Percentiles rank a stretch among this genome's conserved stretches.
Conservation (phyloP, 495 filamentous ascomycete species). For the Thermothielavioides terrestris region DNA sequence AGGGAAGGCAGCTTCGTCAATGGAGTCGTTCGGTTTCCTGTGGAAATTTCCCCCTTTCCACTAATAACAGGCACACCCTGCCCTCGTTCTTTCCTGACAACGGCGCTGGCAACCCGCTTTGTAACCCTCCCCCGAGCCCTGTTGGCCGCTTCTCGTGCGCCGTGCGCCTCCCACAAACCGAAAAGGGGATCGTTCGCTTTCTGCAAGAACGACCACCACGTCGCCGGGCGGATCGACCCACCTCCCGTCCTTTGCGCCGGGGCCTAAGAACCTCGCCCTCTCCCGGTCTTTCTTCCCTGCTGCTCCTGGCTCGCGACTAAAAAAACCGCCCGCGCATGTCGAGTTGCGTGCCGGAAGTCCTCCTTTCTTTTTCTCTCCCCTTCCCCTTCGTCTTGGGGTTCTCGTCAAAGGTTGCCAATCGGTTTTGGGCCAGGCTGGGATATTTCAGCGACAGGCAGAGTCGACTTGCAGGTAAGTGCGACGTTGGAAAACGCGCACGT, state of each 20-base stretch:
- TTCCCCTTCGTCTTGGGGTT: slow-evolving; percentile 12
- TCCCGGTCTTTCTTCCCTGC: slow-evolving; percentile 27
- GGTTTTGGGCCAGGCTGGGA: slow-evolving; percentile 12
- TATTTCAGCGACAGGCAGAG: slow-evolving; percentile 6
- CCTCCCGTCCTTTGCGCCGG: slow-evolving; percentile 26
- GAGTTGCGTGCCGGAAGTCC: slow-evolving; percentile 17
- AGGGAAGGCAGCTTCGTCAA: too few relatives aligned
- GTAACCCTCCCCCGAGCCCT: neutral
- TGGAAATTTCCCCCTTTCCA: neutral
- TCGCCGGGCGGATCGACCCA: slow-evolving; percentile 31
- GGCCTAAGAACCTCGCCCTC: slow-evolving; percentile 27
- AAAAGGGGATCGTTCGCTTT: slow-evolving; percentile 19
- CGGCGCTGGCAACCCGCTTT: slow-evolving; percentile 4
- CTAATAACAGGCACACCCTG: neutral
- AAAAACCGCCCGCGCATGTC: slow-evolving; percentile 19
- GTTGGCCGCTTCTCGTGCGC: slow-evolving; percentile 10
- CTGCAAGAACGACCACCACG: slow-evolving; percentile 13
- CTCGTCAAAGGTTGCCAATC: slow-evolving; percentile 13
- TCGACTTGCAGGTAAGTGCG: slow-evolving; percentile 15
- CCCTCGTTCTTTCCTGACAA: neutral
- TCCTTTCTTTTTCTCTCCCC: slow-evolving; percentile 20
- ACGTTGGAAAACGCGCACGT: slow-evolving; percentile 1
- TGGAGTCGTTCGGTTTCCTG: too few relatives aligned
- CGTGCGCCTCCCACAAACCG: slow-evolving; percentile 11
- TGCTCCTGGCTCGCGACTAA: slow-evolving; percentile 23